Evolutionary conservation across 192 early-diverging fungal genomes (phyloP).

Genomic region (Rhizoclosmatium sp.): DNA sequence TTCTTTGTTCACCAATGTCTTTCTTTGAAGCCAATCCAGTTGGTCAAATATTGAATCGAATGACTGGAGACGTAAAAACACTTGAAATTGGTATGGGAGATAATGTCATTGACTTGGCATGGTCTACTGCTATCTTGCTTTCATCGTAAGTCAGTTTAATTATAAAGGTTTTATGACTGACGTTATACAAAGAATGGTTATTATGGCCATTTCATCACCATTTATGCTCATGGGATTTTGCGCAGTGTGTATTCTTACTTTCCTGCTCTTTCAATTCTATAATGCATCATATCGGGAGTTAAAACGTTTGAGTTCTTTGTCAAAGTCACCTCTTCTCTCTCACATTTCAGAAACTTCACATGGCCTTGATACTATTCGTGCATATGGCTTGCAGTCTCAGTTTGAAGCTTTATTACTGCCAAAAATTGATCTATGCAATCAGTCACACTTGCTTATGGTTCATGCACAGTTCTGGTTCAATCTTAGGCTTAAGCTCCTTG

Average conservation of each 20-base stretch:
- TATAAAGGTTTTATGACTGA: constrained; percentile 11
- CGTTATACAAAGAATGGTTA: constrained; percentile 46
- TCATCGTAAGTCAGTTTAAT: not conserved
- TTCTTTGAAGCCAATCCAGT: constrained; percentile 77
- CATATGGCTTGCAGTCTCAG: constrained; percentile 11
- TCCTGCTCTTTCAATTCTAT: constrained; percentile 34
- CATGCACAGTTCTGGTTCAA: constrained; percentile 35
- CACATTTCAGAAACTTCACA: constrained; percentile 49
- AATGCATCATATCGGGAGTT: constrained; percentile 42
- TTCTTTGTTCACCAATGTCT: constrained; percentile 49
- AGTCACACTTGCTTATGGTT: not conserved
- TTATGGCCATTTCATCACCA: not conserved
- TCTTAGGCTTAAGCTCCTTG: constrained; percentile 34
- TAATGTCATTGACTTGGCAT: not conserved
- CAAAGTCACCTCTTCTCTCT: constrained; percentile 38
- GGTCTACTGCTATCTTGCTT: not conserved
- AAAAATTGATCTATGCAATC: constrained; percentile 27
- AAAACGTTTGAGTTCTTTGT: constrained; percentile 39
- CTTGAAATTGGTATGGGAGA: not conserved
- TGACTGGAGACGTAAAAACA: constrained; percentile 51
- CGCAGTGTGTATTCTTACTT: not conserved
- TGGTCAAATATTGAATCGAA: constrained; percentile 73
- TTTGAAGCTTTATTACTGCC: constrained; percentile 15
- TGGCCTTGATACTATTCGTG: constrained; percentile 43
- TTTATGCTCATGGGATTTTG: not conserved